phyloP scores from a whole-genome alignment of 805 yeast genomes.

The Starmerella floris region DNA sequence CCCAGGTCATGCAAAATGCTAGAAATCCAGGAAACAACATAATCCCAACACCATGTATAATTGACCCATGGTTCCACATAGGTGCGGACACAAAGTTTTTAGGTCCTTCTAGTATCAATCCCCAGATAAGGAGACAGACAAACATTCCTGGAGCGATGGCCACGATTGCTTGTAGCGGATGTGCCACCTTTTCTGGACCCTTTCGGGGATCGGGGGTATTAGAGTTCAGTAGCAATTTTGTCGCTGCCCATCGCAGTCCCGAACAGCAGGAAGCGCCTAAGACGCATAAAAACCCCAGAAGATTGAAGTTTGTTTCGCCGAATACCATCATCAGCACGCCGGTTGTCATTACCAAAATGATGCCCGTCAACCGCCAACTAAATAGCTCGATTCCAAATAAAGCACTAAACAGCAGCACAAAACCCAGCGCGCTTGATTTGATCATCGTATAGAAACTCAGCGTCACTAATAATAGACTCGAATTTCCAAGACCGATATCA shows the following conservation, averaged over 20 bases:
- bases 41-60: slow-evolving; percentile 32
- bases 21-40: slow-evolving; percentile 69
- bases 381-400: slow-evolving; percentile 65
- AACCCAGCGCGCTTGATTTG: slow-evolving; percentile 75
- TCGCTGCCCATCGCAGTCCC: slow-evolving; percentile 90
- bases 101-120: slow-evolving; percentile 60
- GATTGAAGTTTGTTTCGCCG: slow-evolving; percentile 28
- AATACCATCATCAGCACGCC: slow-evolving; percentile 84
- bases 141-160: slow-evolving; percentile 81
- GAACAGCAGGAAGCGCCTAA: slow-evolving; percentile 66
- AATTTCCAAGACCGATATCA: slow-evolving; percentile 87
- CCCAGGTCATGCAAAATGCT: slow-evolving; percentile 77
- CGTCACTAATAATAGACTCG: slow-evolving; percentile 65
- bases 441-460: slow-evolving; percentile 84
- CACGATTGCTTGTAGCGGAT: slow-evolving; percentile 73
- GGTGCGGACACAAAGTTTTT: slow-evolving; percentile 37
- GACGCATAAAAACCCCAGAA: slow-evolving; percentile 60
- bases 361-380: slow-evolving; percentile 49
- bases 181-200: slow-evolving; percentile 10
- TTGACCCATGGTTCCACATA: slow-evolving; percentile 54
- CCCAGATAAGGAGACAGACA: slow-evolving; percentile 44
- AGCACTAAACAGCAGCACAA: slow-evolving; percentile 80
- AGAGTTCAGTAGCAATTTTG: slow-evolving; percentile 65
- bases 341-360: slow-evolving; percentile 63
- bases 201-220: background rate